Evolutionary conservation across 306 rosid species (phyloP).

Genomic region (Inga laurina): DNA sequence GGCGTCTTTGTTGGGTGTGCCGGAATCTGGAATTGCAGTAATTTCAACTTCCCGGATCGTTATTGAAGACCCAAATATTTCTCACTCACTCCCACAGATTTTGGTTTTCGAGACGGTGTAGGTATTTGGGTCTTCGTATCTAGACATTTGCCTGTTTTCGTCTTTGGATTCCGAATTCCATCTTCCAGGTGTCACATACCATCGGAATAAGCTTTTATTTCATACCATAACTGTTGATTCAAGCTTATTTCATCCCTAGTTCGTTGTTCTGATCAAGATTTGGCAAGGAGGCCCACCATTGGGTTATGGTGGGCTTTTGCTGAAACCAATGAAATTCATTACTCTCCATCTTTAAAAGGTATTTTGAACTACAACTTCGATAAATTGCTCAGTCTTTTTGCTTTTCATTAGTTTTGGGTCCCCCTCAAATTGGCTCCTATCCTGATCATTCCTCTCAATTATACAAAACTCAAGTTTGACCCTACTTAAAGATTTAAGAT

Average conservation of each 20-base stretch:
- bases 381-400: constrained; percentile 28
- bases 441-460: constrained; percentile 10
- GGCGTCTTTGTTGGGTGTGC: not conserved
- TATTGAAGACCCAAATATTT: not conserved
- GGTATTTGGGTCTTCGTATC: not conserved
- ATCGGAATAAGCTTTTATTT: constrained; percentile 25
- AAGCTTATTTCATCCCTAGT: constrained; percentile 17
- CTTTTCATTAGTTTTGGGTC: not conserved
- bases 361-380: constrained; percentile 41
- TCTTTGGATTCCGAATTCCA: constrained; percentile 27
- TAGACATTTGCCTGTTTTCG: constrained; percentile 16
- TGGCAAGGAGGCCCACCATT: constrained; percentile 71
- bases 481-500: constrained; percentile 21
- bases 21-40: not conserved
- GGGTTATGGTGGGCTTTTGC: constrained; percentile 81
- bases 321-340: constrained; percentile 40
- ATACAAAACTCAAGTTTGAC: constrained; percentile 44
- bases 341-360: not conserved
- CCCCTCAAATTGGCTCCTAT: constrained; percentile 38
- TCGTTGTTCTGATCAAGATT: constrained; percentile 45
- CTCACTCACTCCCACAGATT: not conserved
- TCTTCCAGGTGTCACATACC: constrained; percentile 50
- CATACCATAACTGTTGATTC: constrained; percentile 9
- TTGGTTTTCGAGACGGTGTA: not conserved
- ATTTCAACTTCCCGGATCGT: not conserved